These are phyloP conservation scores for Theobroma grandiflorum DNA, from an alignment of 441 rosid species.

Conservation along the genomic window DNA sequence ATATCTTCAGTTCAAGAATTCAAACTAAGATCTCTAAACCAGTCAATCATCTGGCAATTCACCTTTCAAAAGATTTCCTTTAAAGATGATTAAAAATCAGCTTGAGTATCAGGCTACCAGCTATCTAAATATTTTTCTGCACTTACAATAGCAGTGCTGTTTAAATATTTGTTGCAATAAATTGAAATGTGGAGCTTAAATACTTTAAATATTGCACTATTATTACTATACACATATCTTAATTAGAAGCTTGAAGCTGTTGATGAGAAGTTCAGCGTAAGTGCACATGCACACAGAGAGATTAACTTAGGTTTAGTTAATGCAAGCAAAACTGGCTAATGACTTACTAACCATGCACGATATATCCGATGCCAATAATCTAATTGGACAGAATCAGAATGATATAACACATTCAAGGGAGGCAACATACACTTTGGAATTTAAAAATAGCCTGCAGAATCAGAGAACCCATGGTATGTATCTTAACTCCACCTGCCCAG, in stretches of 20 bases:
- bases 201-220: neutral
- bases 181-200: neutral
- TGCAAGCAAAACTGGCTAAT: neutral
- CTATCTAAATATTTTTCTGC: neutral
- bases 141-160: neutral
- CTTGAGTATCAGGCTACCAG: neutral
- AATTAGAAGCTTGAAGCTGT: neutral
- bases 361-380: neutral
- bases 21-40: neutral
- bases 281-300: neutral
- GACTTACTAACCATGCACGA: neutral
- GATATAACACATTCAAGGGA: conserved; percentile 9
- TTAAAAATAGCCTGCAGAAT: conserved; percentile 87
- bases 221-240: neutral
- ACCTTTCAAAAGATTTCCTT: neutral
- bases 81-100: conserved; percentile 15
- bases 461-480: conserved; percentile 84
- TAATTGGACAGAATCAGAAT: neutral
- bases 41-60: conserved; percentile 11
- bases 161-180: conserved; percentile 6
- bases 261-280: neutral
- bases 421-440: conserved; percentile 69
- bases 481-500: conserved; percentile 75
- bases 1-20: conserved; percentile 1
- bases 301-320: neutral